Base-by-base conservation (phyloP, 2,329 filamentous ascomycete genomes). In the Helotiales sp. region DNA sequence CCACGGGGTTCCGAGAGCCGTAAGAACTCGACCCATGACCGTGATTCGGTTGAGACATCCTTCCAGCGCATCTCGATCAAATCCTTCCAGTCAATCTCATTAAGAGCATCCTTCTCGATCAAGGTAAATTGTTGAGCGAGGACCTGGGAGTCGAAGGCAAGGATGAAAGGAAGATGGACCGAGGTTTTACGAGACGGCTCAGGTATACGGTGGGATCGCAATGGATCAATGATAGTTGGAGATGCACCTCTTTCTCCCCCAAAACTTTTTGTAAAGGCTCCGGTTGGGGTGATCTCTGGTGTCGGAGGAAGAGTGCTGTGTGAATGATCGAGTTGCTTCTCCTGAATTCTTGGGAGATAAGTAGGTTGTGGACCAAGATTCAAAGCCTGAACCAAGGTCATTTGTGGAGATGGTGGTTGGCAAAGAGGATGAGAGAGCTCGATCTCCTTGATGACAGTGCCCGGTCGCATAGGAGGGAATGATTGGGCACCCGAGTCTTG, bases 71-170 rank as follows among this genome's bases (percentile, higher is more conserved):
- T 90, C 63, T 93, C 91, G 63, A 95, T 92, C 13, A 96, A 83
- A 72, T 96, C 92, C 76, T 91, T 93, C 92, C 92, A 96, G 79
- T 95, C 92, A 69, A 96, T 91, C 77, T 95, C 92, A 72, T 93
- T 92, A 24, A 96, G 82, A 0, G 92, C 92, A 76, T 95, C 92
- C 77, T 95, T 94, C 75, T 96, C 92, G 55, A 96, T 92, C 37
- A 96, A 84, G 0, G 92, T 95, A 72, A 96, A 92, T 73, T 96
- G 92, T 77, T 94, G 90, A 2, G 92, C 92, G 28, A 96, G 83
- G 2, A 90, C 82, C 72, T 93, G 89, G 6, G 92, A 93, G 74
- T 93, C 91, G 72, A 93, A 94, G 0, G 91, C 91, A 26, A 96
- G 82, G 64, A 93, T 89, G 77, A 96, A 96, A 0, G 92, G 92